Base-by-base conservation (phyloP, 306 rosid genomes). In the Comarum palustre region DNA sequence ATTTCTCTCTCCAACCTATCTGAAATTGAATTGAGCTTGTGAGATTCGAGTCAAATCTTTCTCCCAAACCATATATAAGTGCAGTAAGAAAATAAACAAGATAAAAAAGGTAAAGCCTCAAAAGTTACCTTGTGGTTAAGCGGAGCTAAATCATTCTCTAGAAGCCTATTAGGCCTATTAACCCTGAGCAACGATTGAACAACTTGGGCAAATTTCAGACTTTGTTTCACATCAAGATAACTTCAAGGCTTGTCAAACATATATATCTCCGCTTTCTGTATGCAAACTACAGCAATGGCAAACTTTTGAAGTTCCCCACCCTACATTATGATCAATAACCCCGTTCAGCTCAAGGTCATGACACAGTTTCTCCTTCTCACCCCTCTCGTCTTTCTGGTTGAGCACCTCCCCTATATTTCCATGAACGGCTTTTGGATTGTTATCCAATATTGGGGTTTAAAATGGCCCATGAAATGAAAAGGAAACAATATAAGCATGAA, bases 191-290 rank as follows among this genome's bases (percentile, higher is more conserved):
- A 77, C 77, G 97, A 91, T 61, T 97, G 88, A 69, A 95, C 3
- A 75, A 95, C 99, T 81, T 86, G 96, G 52, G 99, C 99, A 59
- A 97, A 96, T 86, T 95, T 95, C 74, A 95, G 90, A 81, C 99
- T 86, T 78, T 95, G 99, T 68, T 86, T 95, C 82, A 95, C 99
- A 65, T 95, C 99, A 82, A 95, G 97, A 79, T 91, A 95, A 84
- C 97, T 95, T 50, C 97, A 95, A 43, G 99, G 99, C 75, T 95
- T 97, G 25, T 95, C 99, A 69, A 95, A 95, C 97, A 95, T 95
- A 72, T 91, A 95, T 72, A 95, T 95, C 84, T 91, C 99, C 34
- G 99, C 99, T 79, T 82, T 86, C 83, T 95, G 99, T 76, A 91
- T 86, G 73, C 96, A 96, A 79, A 95, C 96, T 47, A 88, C 96